Percentiles rank a stretch among this genome's conserved stretches.
These are phyloP conservation scores for Xylaria flabelliformis DNA, from an alignment of 495 filamentous ascomycete species.

Conservation along the genomic window DNA sequence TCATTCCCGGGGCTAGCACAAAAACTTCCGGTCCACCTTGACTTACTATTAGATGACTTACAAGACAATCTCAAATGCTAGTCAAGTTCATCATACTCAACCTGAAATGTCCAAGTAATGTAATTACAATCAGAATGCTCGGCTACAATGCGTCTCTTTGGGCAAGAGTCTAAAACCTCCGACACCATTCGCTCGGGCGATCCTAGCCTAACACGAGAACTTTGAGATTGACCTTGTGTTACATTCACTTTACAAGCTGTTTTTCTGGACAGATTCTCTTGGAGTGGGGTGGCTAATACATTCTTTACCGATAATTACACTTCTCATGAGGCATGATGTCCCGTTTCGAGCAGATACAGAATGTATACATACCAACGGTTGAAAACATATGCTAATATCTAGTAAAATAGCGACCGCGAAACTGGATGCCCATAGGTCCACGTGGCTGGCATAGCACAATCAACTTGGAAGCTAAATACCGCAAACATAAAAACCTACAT, in stretches of 20 bases:
- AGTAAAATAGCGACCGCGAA: background rate
- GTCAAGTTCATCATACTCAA: background rate
- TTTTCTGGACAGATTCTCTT: background rate
- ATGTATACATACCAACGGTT: background rate
- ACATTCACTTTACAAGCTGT: background rate
- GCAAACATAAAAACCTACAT: background rate
- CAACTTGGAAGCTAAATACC: background rate
- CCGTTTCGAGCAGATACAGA: background rate
- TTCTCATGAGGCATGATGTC: background rate
- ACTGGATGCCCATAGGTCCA: background rate
- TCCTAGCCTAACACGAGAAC: background rate
- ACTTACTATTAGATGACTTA: background rate
- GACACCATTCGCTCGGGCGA: background rate
- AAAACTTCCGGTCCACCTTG: background rate
- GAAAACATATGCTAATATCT: background rate
- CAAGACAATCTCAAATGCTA: background rate
- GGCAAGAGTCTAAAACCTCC: background rate
- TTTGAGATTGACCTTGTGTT: background rate
- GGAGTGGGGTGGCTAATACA: background rate
- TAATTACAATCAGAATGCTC: background rate
- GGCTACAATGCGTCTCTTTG: background rate
- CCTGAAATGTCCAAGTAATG: background rate
- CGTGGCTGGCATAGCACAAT: constrained; percentile 11
- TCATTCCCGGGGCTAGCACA: background rate
- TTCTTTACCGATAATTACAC: background rate